A percentile compares a stretch with the other conserved stretches of the same genome.
phyloP scores from a whole-genome alignment of 176 grass and related monocot species.

The Carex scoparia region DNA sequence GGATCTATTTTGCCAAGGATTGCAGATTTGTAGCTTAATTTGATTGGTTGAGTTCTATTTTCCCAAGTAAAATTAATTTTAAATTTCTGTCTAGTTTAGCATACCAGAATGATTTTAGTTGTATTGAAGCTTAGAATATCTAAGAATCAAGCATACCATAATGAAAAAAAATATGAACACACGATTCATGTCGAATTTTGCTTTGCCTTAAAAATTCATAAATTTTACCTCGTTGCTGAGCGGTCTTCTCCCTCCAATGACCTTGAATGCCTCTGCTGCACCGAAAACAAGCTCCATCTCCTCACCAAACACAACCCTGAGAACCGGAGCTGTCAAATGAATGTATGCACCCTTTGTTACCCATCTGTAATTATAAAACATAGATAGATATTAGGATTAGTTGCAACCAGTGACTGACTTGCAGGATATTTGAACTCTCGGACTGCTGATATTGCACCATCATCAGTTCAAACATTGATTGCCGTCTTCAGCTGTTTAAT shows the following conservation, averaged over 20 bases:
- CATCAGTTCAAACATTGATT: constrained; percentile 34
- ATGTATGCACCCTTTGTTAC: constrained; percentile 95
- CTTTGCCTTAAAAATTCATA: no score
- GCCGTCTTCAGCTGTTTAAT: constrained; percentile 76
- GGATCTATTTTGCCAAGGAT: not conserved
- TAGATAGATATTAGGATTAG: not conserved
- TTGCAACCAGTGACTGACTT: not conserved
- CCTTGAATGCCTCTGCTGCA: constrained; percentile 47
- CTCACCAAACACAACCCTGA: constrained; percentile 84
- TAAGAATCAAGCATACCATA: no score
- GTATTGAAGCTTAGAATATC: not conserved
- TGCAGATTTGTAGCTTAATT: not conserved
- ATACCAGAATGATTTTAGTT: not conserved
- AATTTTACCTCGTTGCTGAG: constrained; percentile 34
- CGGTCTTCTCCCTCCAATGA: constrained; percentile 37
- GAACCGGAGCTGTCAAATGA: constrained; percentile 61
- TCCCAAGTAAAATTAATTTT: not conserved
- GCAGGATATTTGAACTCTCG: not conserved
- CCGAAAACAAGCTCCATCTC: constrained; percentile 59
- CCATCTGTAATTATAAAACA: constrained; percentile 54
- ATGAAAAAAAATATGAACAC: no score
- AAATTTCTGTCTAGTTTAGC: not conserved
- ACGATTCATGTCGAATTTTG: no score
- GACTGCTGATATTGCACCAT: not conserved
- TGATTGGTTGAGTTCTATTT: not conserved